These are phyloP conservation scores for Dipteronia sinensis DNA, from an alignment of 345 rosid species.

Conservation along the genomic window DNA sequence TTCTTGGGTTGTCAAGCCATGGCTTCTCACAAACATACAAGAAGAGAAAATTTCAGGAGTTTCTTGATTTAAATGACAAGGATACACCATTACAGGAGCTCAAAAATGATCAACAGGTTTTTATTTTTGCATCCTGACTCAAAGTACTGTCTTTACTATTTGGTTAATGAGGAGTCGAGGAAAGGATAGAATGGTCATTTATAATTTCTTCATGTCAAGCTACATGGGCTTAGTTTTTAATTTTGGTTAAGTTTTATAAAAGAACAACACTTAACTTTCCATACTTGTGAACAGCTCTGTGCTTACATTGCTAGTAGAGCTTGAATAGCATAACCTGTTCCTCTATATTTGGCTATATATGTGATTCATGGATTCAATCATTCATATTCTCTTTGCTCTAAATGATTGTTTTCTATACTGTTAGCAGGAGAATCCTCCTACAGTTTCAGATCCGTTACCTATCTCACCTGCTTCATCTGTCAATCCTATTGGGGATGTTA, in stretches of 20 bases:
- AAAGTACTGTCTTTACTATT: neutral
- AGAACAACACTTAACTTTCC: neutral
- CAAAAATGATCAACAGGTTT: constrained; percentile 25
- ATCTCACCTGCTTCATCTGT: neutral
- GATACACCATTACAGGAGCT: constrained; percentile 25
- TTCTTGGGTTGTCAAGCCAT: constrained; percentile 24
- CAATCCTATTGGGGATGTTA: constrained; percentile 18
- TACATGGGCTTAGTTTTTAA: neutral
- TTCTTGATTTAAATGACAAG: constrained; percentile 26
- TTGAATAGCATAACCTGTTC: neutral
- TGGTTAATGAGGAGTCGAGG: constrained; percentile 2
- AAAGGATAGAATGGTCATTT: constrained; percentile 2
- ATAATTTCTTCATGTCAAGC: constrained; percentile 6
- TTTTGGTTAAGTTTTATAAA: neutral
- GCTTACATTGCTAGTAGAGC: neutral
- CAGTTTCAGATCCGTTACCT: constrained; percentile 8
- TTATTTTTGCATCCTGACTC: neutral
- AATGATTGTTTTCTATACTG: neutral
- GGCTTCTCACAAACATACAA: constrained; percentile 25
- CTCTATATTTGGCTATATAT: neutral
- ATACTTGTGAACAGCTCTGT: neutral
- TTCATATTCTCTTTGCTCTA: constrained; percentile 4
- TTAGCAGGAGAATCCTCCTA: constrained; percentile 21
- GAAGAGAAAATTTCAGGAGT: constrained; percentile 41
- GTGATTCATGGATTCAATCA: constrained; percentile 2